phyloP scores from a whole-genome alignment of 495 filamentous ascomycete genomes.

The Hypoxylon crocopeplum region DNA sequence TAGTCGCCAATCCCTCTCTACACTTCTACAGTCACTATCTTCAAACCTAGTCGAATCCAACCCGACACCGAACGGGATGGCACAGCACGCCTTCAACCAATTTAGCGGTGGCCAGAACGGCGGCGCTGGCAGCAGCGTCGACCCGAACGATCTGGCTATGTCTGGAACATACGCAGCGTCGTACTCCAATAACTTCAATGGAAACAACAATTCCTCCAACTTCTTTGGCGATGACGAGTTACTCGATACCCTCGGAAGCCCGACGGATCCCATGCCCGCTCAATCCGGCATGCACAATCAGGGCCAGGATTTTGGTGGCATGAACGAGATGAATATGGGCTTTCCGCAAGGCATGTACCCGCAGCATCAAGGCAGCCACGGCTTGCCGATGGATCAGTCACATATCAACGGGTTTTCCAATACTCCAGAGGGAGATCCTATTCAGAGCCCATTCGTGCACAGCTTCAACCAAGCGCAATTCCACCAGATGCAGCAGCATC shows the following conservation, averaged over 20 bases:
- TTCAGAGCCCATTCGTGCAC: conserved; percentile 84
- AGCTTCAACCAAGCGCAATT: conserved; percentile 78
- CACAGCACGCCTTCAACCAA: conserved; percentile 68
- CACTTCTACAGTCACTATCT: neutral
- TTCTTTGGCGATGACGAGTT: conserved; percentile 71
- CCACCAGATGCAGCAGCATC: conserved; percentile 66
- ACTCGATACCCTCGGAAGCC: conserved; percentile 61
- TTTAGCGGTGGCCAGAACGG: conserved; percentile 68
- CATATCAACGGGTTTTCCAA: conserved; percentile 80
- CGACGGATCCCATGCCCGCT: conserved; percentile 49
- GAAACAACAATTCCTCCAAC: conserved; percentile 45
- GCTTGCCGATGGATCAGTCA: conserved; percentile 53
- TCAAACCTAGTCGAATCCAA: conserved; percentile 2
- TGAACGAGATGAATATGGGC: conserved; percentile 57
- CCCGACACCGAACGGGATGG: conserved; percentile 44
- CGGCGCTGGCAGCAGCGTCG: conserved; percentile 65
- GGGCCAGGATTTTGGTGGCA: conserved; percentile 54
- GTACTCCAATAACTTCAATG: conserved; percentile 52
- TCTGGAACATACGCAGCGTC: conserved; percentile 47
- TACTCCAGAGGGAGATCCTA: conserved; percentile 86
- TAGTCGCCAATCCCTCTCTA: neutral
- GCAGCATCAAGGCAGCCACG: conserved; percentile 49
- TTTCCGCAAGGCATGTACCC: conserved; percentile 57
- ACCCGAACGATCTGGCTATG: conserved; percentile 88
- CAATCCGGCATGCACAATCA: conserved; percentile 56